Percentiles rank a stretch among this genome's conserved stretches.
phyloP scores from a whole-genome alignment of 768 basidiomycete species.

The Mycena belliarum region DNA sequence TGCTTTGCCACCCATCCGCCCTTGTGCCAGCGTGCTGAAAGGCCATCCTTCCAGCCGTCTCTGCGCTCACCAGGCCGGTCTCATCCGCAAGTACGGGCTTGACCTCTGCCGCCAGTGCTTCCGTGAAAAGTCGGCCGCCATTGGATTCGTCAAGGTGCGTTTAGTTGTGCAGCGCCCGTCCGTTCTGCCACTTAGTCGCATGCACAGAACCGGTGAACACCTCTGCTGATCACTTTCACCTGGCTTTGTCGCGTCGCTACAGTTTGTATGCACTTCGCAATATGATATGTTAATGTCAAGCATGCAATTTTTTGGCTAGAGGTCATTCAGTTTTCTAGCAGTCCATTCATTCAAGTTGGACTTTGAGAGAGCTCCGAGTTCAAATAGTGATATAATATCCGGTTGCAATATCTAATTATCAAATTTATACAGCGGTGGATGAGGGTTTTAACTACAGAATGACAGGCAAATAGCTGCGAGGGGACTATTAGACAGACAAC shows the following conservation, averaged over 20 bases:
- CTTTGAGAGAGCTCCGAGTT: not conserved
- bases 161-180: not conserved
- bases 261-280: conserved; percentile 19
- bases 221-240: not conserved
- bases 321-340: not conserved
- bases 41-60: conserved; percentile 67
- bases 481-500: conserved; percentile 70
- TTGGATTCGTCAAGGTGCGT: conserved; percentile 91
- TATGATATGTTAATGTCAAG: conserved; percentile 22
- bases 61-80: conserved; percentile 95
- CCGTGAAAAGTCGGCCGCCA: conserved; percentile 92
- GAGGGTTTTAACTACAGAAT: conserved; percentile 68
- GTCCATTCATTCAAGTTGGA: not conserved
- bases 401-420: conserved; percentile 35
- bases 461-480: conserved; percentile 64
- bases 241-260: conserved; percentile 15
- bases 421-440: conserved; percentile 55
- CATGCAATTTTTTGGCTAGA: conserved; percentile 7
- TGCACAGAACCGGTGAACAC: conserved; percentile 22
- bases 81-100: conserved; percentile 95
- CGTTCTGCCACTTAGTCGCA: not conserved
- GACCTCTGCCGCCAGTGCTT: conserved; percentile 99
- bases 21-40: conserved; percentile 3
- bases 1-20: conserved; percentile 14
- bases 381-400: conserved; percentile 27